Percentiles rank a stretch among this genome's conserved stretches.
Conservation (phyloP, 352 stramenopile genomes). For the Phytophthora litchii region DNA sequence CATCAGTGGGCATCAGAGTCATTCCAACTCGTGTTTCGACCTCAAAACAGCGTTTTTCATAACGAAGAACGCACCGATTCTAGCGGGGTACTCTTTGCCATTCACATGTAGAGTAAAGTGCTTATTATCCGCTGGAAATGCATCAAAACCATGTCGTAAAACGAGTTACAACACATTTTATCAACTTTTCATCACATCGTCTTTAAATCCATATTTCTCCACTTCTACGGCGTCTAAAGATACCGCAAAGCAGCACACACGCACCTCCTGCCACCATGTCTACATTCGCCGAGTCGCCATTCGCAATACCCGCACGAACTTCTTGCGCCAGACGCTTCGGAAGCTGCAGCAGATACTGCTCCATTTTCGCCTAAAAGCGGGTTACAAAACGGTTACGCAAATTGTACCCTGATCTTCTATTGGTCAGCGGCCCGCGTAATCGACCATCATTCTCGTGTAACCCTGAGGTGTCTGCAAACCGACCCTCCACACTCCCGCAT, state of each 20-base stretch:
- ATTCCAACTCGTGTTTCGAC: neutral
- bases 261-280: slow-evolving; percentile 80
- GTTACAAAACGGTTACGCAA: slow-evolving; percentile 6
- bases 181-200: neutral
- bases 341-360: slow-evolving; percentile 88
- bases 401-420: neutral
- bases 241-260: slow-evolving; percentile 6
- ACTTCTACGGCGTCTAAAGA: neutral
- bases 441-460: slow-evolving; percentile 23
- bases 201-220: slow-evolving; percentile 12
- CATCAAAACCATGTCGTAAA: neutral
- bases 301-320: slow-evolving; percentile 67
- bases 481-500: slow-evolving; percentile 17
- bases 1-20: slow-evolving; percentile 7
- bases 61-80: slow-evolving; percentile 78
- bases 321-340: slow-evolving; percentile 83
- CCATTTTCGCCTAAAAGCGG: slow-evolving; percentile 46
- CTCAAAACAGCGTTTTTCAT: neutral
- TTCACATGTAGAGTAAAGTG: slow-evolving; percentile 84
- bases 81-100: slow-evolving; percentile 76
- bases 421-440: slow-evolving; percentile 1
- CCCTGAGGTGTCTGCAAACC: neutral
- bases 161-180: slow-evolving; percentile 9
- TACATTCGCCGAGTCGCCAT: slow-evolving; percentile 63
- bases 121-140: slow-evolving; percentile 79